Conservation (phyloP, 2,329 filamentous ascomycete species). For the Exophiala viscosa region DNA sequence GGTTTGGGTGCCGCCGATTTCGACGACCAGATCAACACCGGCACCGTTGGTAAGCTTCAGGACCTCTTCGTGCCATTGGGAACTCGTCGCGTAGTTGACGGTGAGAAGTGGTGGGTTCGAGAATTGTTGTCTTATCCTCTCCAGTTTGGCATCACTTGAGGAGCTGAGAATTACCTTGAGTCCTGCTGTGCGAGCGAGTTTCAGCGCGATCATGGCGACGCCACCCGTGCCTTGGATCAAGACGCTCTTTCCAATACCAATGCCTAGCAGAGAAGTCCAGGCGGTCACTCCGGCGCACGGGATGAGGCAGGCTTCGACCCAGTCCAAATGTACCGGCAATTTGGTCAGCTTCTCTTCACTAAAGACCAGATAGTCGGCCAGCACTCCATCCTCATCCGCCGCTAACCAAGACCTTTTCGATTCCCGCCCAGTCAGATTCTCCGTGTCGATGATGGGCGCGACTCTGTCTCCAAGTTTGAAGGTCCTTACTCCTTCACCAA, state of each 20-base stretch:
- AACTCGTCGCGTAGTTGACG: slow-evolving; percentile 33
- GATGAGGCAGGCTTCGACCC: slow-evolving; percentile 37
- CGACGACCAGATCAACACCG: slow-evolving; percentile 39
- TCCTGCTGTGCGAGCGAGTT: slow-evolving; percentile 34
- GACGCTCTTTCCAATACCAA: slow-evolving; percentile 39
- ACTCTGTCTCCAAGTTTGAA: slow-evolving; percentile 38
- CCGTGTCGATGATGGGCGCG: slow-evolving; percentile 38
- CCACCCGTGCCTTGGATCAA: slow-evolving; percentile 46
- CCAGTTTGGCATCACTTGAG: slow-evolving; percentile 36
- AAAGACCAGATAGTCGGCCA: slow-evolving; percentile 43
- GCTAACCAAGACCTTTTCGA: slow-evolving; percentile 41
- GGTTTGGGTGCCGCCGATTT: slow-evolving; percentile 39
- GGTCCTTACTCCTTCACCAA: slow-evolving; percentile 36
- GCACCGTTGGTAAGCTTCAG: slow-evolving; percentile 32
- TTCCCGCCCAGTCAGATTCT: slow-evolving; percentile 39
- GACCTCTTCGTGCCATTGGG: slow-evolving; percentile 35
- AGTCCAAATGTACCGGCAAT: slow-evolving; percentile 38
- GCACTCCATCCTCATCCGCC: slow-evolving; percentile 43
- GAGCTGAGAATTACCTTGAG: slow-evolving; percentile 38
- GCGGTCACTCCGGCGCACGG: slow-evolving; percentile 47
- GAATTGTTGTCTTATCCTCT: slow-evolving; percentile 30
- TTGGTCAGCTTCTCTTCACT: slow-evolving; percentile 38
- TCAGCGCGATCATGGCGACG: slow-evolving; percentile 36
- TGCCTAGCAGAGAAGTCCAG: slow-evolving; percentile 43
- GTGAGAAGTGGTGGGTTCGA: slow-evolving; percentile 27